Conservation (phyloP, 192 early-diverging fungal species). For the Coemansia sp. region DNA sequence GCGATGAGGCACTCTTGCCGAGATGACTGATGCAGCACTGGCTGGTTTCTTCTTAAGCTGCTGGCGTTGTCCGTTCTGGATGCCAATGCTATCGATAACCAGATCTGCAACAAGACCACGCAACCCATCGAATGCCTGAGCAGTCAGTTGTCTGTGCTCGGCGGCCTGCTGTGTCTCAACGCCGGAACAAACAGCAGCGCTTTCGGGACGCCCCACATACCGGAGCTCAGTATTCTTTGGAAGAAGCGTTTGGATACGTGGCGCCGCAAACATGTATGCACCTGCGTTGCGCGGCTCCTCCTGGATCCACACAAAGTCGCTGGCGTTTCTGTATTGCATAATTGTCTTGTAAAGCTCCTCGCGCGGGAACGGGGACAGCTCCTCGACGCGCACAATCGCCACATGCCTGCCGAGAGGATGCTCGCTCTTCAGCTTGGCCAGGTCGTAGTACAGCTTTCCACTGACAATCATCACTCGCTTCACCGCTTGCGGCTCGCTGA, state of each 20-base stretch:
- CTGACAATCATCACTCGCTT: conserved; percentile 76
- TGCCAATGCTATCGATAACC: conserved; percentile 34
- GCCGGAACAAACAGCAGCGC: conserved; percentile 79
- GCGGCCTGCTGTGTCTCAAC: conserved; percentile 67
- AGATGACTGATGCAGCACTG: conserved; percentile 21
- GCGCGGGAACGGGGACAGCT: conserved; percentile 88
- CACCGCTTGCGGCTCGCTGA: conserved; percentile 49
- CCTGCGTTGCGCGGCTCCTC: conserved; percentile 96
- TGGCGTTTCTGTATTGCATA: conserved; percentile 64
- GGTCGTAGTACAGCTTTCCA: conserved; percentile 93
- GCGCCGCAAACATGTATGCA: conserved; percentile 83
- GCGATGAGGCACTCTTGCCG: conserved; percentile 40
- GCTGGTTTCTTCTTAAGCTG: conserved; percentile 18
- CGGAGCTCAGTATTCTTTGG: conserved; percentile 58
- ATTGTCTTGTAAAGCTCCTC: conserved; percentile 66
- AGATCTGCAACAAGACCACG: conserved; percentile 48
- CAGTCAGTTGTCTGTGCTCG: conserved; percentile 61
- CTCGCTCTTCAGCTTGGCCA: conserved; percentile 73
- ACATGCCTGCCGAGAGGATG: conserved; percentile 67
- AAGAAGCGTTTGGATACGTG: conserved; percentile 73
- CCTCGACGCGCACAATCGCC: conserved; percentile 88
- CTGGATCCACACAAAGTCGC: conserved; percentile 76
- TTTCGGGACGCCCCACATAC: conserved; percentile 74
- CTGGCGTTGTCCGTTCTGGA: conserved; percentile 21
- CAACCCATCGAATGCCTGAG: conserved; percentile 56